phyloP scores from a whole-genome alignment of 345 rosid genomes.

The Eucalyptus melliodora region DNA sequence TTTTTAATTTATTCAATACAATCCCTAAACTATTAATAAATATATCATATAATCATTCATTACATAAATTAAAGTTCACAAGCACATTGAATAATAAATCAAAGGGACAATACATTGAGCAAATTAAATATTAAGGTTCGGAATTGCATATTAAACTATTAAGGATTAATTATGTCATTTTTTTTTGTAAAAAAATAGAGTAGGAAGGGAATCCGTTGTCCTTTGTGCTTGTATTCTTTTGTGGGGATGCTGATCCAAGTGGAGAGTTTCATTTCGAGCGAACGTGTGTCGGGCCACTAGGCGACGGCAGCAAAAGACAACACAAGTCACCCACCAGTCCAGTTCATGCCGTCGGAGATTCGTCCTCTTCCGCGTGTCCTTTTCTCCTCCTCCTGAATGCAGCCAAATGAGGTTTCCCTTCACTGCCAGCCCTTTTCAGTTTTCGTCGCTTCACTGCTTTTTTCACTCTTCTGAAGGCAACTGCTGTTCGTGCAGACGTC shows the following conservation, averaged over 20 bases:
- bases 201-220: background rate
- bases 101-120: accelerated
- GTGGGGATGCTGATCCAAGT: background rate
- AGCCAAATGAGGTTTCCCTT: background rate
- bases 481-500: background rate
- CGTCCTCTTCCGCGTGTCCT: background rate
- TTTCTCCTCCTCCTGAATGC: background rate
- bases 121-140: background rate
- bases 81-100: background rate
- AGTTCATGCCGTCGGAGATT: background rate
- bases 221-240: background rate
- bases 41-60: too few relatives aligned
- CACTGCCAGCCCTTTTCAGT: background rate
- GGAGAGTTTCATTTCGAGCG: background rate
- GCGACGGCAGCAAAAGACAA: background rate
- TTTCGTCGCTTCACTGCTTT: background rate
- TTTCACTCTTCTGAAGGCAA: background rate
- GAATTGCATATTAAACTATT: background rate
- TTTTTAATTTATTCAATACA: too few relatives aligned
- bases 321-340: background rate
- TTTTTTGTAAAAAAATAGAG: too few relatives aligned
- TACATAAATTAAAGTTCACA: background rate
- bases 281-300: background rate
- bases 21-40: too few relatives aligned
- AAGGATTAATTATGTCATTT: too few relatives aligned